Conservation (phyloP, 2,329 filamentous ascomycete species). For the Aureobasidium lini region DNA sequence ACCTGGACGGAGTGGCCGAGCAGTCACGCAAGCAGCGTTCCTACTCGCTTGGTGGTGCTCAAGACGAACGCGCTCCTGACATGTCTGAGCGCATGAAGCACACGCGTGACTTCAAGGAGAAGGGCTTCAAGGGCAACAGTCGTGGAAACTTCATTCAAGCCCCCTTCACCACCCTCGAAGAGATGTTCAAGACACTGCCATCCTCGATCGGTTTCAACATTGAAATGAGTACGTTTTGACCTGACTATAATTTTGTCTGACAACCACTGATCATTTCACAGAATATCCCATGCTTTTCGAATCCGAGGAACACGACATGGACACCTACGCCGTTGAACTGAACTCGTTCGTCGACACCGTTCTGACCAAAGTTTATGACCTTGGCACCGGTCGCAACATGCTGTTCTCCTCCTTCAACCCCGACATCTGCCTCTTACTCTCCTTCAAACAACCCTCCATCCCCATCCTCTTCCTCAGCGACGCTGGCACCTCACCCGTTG, state of each 20-base stretch:
- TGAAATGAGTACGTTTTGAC: conserved; percentile 62
- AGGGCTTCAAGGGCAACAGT: conserved; percentile 93
- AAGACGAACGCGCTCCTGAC: conserved; percentile 40
- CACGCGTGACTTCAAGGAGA: conserved; percentile 86
- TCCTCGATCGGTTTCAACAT: conserved; percentile 90
- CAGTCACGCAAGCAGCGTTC: conserved; percentile 41
- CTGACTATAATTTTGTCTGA: neutral
- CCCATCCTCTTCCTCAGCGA: conserved; percentile 93
- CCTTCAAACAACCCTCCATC: conserved; percentile 95
- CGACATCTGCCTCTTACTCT: conserved; percentile 87
- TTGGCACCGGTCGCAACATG: conserved; percentile 75
- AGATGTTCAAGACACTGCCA: conserved; percentile 80
- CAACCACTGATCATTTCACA: conserved; percentile 26
- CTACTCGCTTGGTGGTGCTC: conserved; percentile 52
- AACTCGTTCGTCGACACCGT: conserved; percentile 97
- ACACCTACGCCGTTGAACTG: conserved; percentile 88
- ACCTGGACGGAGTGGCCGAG: conserved; percentile 11
- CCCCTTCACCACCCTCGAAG: conserved; percentile 89
- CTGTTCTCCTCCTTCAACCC: conserved; percentile 98
- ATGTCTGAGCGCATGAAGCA: conserved; percentile 88
- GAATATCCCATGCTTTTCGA: conserved; percentile 97
- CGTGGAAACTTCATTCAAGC: conserved; percentile 92
- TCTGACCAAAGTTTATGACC: conserved; percentile 79
- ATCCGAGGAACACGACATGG: conserved; percentile 92
- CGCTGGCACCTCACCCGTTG: conserved; percentile 70